Conservation (phyloP, 495 filamentous ascomycete species). For the Oidiodendron maius region DNA sequence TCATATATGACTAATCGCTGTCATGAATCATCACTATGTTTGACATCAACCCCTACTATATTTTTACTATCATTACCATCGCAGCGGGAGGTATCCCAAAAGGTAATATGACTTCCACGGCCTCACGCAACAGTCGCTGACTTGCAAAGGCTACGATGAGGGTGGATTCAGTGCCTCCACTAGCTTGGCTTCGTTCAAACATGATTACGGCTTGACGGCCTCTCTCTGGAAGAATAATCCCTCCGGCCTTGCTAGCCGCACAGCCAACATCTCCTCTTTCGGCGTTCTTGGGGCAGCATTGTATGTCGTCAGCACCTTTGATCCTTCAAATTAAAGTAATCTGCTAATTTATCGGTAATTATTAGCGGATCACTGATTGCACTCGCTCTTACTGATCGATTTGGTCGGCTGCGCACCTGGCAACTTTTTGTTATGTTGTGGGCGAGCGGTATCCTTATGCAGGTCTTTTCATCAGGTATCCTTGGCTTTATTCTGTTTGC, state of each 20-base stretch:
- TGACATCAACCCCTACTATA: conserved; percentile 35
- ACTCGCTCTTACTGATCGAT: conserved; percentile 35
- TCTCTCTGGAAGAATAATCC: conserved; percentile 31
- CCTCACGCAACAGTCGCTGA: conserved; percentile 7
- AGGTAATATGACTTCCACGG: conserved; percentile 21
- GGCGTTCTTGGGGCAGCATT: conserved; percentile 38
- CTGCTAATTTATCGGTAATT: neutral
- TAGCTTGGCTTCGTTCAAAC: conserved; percentile 32
- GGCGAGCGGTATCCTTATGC: conserved; percentile 36
- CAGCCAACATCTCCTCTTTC: conserved; percentile 41
- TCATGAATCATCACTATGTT: conserved; percentile 24
- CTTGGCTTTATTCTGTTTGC: conserved; percentile 40
- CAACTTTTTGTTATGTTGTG: conserved; percentile 35
- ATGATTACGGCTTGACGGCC: conserved; percentile 34
- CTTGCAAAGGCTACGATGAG: conserved; percentile 33
- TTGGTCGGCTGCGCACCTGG: conserved; percentile 35
- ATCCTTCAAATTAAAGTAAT: neutral
- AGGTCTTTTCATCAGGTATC: conserved; percentile 37
- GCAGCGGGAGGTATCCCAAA: conserved; percentile 40
- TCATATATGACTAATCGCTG: neutral
- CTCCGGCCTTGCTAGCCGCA: conserved; percentile 34
- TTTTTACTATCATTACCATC: conserved; percentile 33
- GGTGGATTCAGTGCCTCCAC: conserved; percentile 41
- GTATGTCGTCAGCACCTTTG: conserved; percentile 4
- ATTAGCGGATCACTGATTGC: conserved; percentile 28